Conservation (phyloP, 1,284 basidiomycete species). For the Trichosporon sp. region DNA sequence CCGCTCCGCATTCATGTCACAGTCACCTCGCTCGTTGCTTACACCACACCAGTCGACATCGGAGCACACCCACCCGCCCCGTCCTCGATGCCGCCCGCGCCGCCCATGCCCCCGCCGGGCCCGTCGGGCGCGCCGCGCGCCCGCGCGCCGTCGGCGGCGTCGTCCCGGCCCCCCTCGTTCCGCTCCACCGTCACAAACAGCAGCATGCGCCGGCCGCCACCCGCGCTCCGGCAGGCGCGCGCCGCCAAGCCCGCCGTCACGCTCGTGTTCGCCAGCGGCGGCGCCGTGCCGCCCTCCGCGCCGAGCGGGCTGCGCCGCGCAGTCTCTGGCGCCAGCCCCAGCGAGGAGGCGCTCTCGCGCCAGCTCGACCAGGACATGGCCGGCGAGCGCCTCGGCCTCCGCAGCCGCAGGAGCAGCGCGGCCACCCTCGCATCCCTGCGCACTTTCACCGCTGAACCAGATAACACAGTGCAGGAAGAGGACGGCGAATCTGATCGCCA, state of each 20-base stretch:
- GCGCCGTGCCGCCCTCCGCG: slow-evolving; percentile 9
- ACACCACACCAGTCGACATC: not conserved
- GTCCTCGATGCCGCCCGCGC: not conserved
- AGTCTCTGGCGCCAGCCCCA: slow-evolving; percentile 14
- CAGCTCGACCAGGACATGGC: slow-evolving; percentile 43
- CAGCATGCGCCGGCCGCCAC: slow-evolving; percentile 14
- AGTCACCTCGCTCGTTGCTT: not conserved
- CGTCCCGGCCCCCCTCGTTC: slow-evolving; percentile 1
- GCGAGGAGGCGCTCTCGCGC: slow-evolving; percentile 34
- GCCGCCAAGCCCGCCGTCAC: slow-evolving; percentile 29
- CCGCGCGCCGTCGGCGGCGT: not conserved
- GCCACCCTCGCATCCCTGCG: slow-evolving; percentile 30
- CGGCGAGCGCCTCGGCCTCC: slow-evolving; percentile 38
- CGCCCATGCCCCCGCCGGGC: not conserved
- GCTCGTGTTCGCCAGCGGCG: slow-evolving; percentile 37
- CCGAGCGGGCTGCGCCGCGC: slow-evolving; percentile 7
- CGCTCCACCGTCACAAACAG: slow-evolving; percentile 3
- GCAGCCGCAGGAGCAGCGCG: slow-evolving; percentile 34
- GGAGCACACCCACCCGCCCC: not conserved
- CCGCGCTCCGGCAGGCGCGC: slow-evolving; percentile 20
- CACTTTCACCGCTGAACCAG: slow-evolving; percentile 8
- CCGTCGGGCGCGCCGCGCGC: not conserved
- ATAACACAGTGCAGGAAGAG: slow-evolving; percentile 28
- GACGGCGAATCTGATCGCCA: slow-evolving; percentile 8
- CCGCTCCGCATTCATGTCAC: not conserved